Evolutionary conservation across 805 yeast genomes (phyloP), one percentile per base, ranked within the genome.

Genomic region (Lachancea nothofagi): DNA sequence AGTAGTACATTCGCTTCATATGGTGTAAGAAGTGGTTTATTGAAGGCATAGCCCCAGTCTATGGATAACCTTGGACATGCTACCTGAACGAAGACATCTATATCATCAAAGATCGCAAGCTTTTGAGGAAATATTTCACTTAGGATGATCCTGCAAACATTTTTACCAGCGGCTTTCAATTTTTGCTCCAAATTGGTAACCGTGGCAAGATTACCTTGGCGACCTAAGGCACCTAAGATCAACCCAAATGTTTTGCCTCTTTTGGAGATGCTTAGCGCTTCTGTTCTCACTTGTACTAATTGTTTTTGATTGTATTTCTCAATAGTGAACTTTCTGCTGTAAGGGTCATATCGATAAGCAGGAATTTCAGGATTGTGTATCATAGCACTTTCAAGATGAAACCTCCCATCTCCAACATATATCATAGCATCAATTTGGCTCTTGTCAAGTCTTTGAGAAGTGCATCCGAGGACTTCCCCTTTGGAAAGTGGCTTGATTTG

Each of bases 1-100:
- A 93, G 61, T 72, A 88, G 74, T 4, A 89, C 95, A 86, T 85
- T 87, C 0, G 96, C 87, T 57, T 93, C 98, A 58, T 93, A 93
- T 0, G 98, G 98, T 0, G 98, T 90, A 42, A 93, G 64, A 30
- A 93, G 65, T 0, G 98, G 98, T 55, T 83, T 84, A 43, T 79
- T 78, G 56, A 93, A 93, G 0, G 98, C 98, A 60, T 93, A 93
- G 0, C 98, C 98, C 98, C 98, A 93, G 61, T 93, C 98, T 29
- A 93, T 90, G 2, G 96, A 86, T 33, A 93, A 66, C 53, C 98
- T 71, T 0, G 98, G 98, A 59, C 98, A 93, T 0, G 98, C 98
- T 2, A 93, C 95, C 62, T 93, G 98, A 10, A 93, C 84, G 71
- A 93, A 93, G 2, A 89, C 95, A 62, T 93, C 98, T 13, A 90